Base-by-base conservation (phyloP, 306 rosid genomes). In the Castanea mollissima region DNA sequence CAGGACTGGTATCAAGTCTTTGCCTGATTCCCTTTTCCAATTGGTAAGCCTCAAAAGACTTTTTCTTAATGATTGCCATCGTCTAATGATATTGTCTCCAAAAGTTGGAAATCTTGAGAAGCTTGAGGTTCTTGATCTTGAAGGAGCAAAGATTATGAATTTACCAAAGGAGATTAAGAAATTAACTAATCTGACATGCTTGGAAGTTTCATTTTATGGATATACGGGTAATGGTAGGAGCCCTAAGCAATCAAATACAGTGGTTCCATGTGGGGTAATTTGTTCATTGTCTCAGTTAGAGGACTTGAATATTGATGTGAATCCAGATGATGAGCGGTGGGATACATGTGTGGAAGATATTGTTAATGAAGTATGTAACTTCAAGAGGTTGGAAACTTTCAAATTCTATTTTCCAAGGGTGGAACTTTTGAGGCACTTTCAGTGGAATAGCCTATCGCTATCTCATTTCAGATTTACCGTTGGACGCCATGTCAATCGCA, bases 221-320 rank as follows among this genome's bases (percentile, higher is more conserved):
- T 73, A 15, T 35, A 5, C 19, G 13, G 0, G 29, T 6, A 6
- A 65, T 65, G 15, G 52, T 16, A 19, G 63, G 18, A 44, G 14
- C 1, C 1, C 15, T 16, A 79, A 5, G 51, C 13, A 60, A 31
- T 25, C 23, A 31, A 1, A 15, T 73, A 14, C 9, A 21, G 12
- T 4, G 44, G 21, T 79, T 10, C 46, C 74, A 63, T 0, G 14
- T 13, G 67, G 71, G 14, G 65, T 72, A 3, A 49, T 79, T 32
- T 72, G 56, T 18, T 51, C 55, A 11, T 41, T 78, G 3, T 13
- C 14, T 3, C 11, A 2, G 34, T 41, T 23, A 74, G 2, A 10
- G 55, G 21, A 35, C 14, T 78, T 78, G 5, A 78, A 29, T 31
- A 38, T 78, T 55, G 46, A 78, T 78, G 81, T 78, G 27, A 35